Evolutionary conservation across 148 eudicot species (phyloP).

Genomic region (Drosera capensis): DNA sequence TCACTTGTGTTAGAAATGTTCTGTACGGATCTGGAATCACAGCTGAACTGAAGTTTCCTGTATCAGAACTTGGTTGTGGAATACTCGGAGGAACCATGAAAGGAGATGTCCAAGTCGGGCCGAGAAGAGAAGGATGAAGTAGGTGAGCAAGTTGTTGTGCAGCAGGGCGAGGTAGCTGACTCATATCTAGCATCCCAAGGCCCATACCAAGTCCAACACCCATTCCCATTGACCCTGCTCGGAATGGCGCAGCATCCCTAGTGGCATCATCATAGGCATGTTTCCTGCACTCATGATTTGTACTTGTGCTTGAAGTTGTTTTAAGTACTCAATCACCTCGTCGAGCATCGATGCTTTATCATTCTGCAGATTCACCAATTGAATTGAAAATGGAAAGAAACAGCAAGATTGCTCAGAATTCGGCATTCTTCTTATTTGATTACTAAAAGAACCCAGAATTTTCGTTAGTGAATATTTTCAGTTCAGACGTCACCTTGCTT

Average conservation of each 20-base stretch:
- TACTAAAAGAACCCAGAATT: not conserved
- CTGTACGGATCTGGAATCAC: conserved; percentile 40
- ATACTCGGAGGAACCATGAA: conserved; percentile 33
- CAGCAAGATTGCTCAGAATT: not conserved
- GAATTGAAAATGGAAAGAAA: not conserved
- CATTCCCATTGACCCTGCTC: conserved; percentile 66
- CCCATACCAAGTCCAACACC: conserved; percentile 47
- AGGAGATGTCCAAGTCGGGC: conserved; percentile 23
- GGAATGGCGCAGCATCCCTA: conserved; percentile 64
- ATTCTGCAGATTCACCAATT: conserved; percentile 27
- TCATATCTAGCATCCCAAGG: conserved; percentile 41
- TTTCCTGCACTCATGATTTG: conserved; percentile 52
- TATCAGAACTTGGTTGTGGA: conserved; percentile 18
- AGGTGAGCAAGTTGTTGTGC: conserved; percentile 17
- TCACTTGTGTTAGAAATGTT: conserved; percentile 52
- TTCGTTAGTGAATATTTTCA: conserved; percentile 1
- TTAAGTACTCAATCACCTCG: conserved; percentile 77
- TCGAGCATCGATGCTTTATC: conserved; percentile 96
- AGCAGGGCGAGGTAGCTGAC: conserved; percentile 10
- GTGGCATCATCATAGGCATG: conserved; percentile 51
- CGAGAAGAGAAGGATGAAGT: conserved; percentile 16
- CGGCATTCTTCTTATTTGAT: not conserved
- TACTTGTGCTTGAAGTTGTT: conserved; percentile 75
- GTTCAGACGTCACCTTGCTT: conserved; percentile 81
- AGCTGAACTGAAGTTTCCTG: conserved; percentile 14